Evolutionary conservation across 768 basidiomycete genomes (phyloP), one percentile per base, ranked within the genome.

Genomic region (Pleurotus eryngii): DNA sequence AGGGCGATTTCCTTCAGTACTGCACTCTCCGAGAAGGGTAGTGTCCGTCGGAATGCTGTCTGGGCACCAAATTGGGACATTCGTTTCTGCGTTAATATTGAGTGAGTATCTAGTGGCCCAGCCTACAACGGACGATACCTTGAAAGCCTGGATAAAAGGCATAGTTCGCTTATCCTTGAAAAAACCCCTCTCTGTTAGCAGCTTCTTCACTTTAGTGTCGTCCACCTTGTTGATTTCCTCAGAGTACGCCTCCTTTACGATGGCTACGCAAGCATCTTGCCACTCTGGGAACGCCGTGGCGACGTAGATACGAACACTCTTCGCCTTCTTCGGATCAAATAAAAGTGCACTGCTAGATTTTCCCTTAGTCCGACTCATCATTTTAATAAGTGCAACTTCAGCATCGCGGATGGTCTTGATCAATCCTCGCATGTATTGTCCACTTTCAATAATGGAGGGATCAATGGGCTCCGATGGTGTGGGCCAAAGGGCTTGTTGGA

Each of bases 101-200:
- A 63, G 56, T 48, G 17, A 38, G 15, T 47, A 46, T 14, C 7
- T 49, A 18, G 2, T 15, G 48, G 46, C 37, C 24, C 57, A 55
- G 66, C n/a, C 40, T 12, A 42, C 3, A 3, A 18, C 40, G 7
- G 22, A 17, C 50, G n/a, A 38, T 53, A 95, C 96, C 87, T 97
- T 95, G 86, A 98, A 90, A 27, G 80, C 74, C 58, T 96, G 91
- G 46, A 95, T 84, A 74, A 96, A 98, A 5, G 95, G 95, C 96
- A 98, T 98, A 42, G 82, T 82, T 43, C 87, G 84, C 78, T 98
- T 98, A 75, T 98, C 94, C 81, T 97, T 98, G 74, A 95, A 87
- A 69, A 98, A 68, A 4, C 92, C 94, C 18, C 77, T 80, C 67
- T 83, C 78, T 7, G 79, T 80, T 68, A 98, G 68, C 62, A 82